These are phyloP conservation scores for Talaromyces islandicus DNA, from an alignment of 2,329 filamentous ascomycete genomes.

Conservation along the genomic window DNA sequence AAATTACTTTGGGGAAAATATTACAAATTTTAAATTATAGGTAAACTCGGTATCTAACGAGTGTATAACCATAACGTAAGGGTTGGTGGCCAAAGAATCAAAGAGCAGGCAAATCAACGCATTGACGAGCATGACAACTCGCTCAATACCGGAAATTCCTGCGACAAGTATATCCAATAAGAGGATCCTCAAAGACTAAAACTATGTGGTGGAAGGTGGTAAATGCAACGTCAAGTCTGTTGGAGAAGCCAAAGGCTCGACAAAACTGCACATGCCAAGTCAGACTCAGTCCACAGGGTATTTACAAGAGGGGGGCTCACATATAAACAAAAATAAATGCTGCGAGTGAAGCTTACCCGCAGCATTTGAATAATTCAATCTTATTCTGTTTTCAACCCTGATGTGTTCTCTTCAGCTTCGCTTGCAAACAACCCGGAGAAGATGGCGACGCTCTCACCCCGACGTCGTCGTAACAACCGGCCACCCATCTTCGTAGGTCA, in stretches of 20 bases:
- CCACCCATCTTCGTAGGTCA: constrained; percentile 34
- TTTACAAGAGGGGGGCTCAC: background rate
- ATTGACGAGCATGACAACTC: background rate
- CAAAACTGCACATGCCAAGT: background rate
- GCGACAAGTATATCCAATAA: background rate
- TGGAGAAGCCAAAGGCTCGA: background rate
- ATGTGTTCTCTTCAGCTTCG: background rate
- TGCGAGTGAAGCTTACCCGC: background rate
- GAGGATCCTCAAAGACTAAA: background rate
- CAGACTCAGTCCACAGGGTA: background rate
- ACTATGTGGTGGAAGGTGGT: background rate
- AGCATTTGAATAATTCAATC: background rate
- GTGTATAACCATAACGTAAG: background rate
- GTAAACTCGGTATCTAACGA: background rate
- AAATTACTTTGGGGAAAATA: background rate
- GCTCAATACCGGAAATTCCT: background rate
- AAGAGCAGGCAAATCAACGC: background rate
- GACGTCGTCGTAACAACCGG: constrained; percentile 16
- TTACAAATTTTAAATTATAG: background rate
- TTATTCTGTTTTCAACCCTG: background rate
- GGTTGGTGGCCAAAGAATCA: background rate
- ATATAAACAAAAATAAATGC: background rate
- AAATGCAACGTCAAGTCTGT: background rate
- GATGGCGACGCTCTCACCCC: background rate
- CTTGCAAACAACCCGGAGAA: background rate